These are phyloP conservation scores for Russula sp. DNA, from an alignment of 768 basidiomycete species.

Conservation along the genomic window DNA sequence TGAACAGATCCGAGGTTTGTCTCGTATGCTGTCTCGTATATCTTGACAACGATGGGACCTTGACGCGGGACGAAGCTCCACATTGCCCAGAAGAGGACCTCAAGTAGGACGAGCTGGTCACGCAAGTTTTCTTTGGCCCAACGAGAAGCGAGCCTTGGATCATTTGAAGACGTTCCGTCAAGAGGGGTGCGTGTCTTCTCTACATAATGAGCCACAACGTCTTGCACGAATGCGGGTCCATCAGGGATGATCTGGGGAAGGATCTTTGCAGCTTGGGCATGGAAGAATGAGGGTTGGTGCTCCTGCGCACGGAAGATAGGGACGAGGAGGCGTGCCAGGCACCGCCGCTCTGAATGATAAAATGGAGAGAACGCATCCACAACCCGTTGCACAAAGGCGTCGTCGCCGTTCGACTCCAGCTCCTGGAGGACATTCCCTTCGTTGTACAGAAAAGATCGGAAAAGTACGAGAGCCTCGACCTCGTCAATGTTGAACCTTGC, in stretches of 20 bases:
- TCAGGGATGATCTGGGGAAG: slow-evolving; percentile 60
- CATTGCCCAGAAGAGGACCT: slow-evolving; percentile 86
- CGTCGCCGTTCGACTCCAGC: slow-evolving; percentile 36
- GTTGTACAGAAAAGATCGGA: slow-evolving; percentile 75
- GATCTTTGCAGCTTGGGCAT: slow-evolving; percentile 47
- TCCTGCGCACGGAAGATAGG: slow-evolving; percentile 71
- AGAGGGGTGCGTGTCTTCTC: slow-evolving; percentile 45
- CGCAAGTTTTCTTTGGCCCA: slow-evolving; percentile 71
- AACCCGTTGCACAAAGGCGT: slow-evolving; percentile 48
- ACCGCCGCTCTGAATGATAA: slow-evolving; percentile 76
- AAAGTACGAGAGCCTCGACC: slow-evolving; percentile 65
- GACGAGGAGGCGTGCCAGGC: slow-evolving; percentile 59
- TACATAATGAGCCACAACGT: slow-evolving; percentile 56
- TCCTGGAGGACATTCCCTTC: slow-evolving; percentile 39
- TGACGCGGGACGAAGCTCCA: slow-evolving; percentile 67
- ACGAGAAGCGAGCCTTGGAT: slow-evolving; percentile 53
- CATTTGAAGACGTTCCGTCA: slow-evolving; percentile 40
- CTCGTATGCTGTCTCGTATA: slow-evolving; percentile 59
- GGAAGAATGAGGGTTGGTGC: slow-evolving; percentile 47
- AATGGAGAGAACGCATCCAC: slow-evolving; percentile 71
- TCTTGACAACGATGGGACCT: slow-evolving; percentile 53
- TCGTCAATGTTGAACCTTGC: slow-evolving; percentile 71
- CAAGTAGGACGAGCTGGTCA: slow-evolving; percentile 76
- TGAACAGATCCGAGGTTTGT: slow-evolving; percentile 63
- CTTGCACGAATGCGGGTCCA: slow-evolving; percentile 53